phyloP scores from a whole-genome alignment of 2,329 filamentous ascomycete genomes.

The Daldinia sp. region DNA sequence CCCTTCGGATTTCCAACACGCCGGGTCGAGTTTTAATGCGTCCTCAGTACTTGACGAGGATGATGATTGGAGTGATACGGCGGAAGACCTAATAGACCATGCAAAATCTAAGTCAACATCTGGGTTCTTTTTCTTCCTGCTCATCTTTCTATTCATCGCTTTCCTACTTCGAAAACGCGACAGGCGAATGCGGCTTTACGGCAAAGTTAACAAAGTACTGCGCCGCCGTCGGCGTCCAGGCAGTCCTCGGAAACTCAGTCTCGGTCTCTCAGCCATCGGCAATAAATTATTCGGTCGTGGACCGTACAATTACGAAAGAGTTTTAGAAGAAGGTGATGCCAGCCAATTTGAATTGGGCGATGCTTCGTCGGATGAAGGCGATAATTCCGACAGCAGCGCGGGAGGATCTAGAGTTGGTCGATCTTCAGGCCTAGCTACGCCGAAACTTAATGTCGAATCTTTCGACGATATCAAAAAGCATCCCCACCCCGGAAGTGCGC shows the following conservation, averaged over 20 bases:
- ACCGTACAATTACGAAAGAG: slow-evolving; percentile 75
- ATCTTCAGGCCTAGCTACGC: slow-evolving; percentile 73
- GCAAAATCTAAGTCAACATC: slow-evolving; percentile 74
- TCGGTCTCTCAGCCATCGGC: slow-evolving; percentile 59
- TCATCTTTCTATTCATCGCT: slow-evolving; percentile 72
- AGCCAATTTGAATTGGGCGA: slow-evolving; percentile 81
- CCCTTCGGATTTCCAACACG: slow-evolving; percentile 83
- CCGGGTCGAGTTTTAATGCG: slow-evolving; percentile 65
- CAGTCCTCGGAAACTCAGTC: slow-evolving; percentile 56
- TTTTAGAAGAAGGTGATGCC: slow-evolving; percentile 81
- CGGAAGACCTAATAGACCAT: slow-evolving; percentile 69
- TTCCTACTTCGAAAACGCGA: slow-evolving; percentile 85
- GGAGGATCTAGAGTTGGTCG: slow-evolving; percentile 61
- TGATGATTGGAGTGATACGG: slow-evolving; percentile 62
- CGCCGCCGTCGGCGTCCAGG: slow-evolving; percentile 55
- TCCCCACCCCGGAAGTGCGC: slow-evolving; percentile 50
- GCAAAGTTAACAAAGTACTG: slow-evolving; percentile 57
- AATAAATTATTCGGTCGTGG: slow-evolving; percentile 72
- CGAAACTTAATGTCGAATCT: slow-evolving; percentile 63
- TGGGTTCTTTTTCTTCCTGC: slow-evolving; percentile 77
- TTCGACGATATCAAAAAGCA: slow-evolving; percentile 57
- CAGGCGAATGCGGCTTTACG: slow-evolving; percentile 68
- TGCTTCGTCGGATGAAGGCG: slow-evolving; percentile 69
- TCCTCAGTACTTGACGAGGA: slow-evolving; percentile 49
- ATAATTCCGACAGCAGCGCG: slow-evolving; percentile 66